Percentiles rank a stretch among this genome's conserved stretches.
Conservation (phyloP, 2,329 filamentous ascomycete genomes). For the Venturia asperata region DNA sequence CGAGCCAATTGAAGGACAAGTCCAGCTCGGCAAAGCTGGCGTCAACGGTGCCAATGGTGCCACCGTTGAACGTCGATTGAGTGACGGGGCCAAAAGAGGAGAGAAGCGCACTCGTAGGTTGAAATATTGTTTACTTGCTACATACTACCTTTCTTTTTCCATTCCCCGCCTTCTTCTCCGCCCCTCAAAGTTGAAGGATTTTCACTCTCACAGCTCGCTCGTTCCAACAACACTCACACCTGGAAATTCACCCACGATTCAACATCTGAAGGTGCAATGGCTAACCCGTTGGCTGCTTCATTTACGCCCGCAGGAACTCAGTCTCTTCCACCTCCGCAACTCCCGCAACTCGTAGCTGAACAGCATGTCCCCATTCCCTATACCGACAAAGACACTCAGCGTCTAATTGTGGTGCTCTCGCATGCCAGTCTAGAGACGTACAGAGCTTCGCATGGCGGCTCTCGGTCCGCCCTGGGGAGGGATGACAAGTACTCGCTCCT, state of each 20-base stretch:
- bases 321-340: slow-evolving; percentile 82
- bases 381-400: slow-evolving; percentile 82
- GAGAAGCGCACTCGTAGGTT: background rate
- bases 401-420: slow-evolving; percentile 90
- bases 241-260: background rate
- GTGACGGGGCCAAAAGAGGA: background rate
- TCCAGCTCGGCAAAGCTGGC: slow-evolving; percentile 2
- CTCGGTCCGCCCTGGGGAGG: slow-evolving; percentile 50
- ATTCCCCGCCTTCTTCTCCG: background rate
- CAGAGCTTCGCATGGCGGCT: slow-evolving; percentile 67
- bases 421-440: slow-evolving; percentile 98
- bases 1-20: background rate
- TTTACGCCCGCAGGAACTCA: slow-evolving; percentile 51
- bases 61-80: background rate
- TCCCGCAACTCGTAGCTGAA: slow-evolving; percentile 89
- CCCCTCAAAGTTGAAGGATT: background rate
- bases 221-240: background rate
- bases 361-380: slow-evolving; percentile 78
- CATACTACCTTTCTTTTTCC: background rate
- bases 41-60: background rate
- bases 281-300: slow-evolving; percentile 3
- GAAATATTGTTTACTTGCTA: background rate
- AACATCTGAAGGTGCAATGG: slow-evolving; percentile 12
- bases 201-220: background rate
- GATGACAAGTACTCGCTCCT: slow-evolving; percentile 96